Conservation (phyloP, 495 filamentous ascomycete genomes). For the Daldinia grandis region DNA sequence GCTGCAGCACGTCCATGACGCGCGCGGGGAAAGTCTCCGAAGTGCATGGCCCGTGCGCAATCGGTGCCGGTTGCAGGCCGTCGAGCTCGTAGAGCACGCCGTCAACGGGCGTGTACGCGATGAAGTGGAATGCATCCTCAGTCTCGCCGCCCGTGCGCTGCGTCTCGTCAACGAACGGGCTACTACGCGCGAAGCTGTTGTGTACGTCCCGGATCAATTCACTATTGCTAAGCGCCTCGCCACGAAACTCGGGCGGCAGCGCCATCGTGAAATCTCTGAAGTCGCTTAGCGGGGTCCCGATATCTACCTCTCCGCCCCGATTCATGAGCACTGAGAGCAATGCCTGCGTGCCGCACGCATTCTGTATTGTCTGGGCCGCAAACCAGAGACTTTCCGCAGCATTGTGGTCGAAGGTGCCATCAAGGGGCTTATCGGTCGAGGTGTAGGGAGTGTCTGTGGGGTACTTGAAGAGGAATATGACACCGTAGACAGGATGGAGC, state of each 20-base stretch:
- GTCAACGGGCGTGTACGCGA: slow-evolving; percentile 87
- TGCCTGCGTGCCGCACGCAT: slow-evolving; percentile 97
- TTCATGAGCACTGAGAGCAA: slow-evolving; percentile 93
- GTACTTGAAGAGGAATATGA: slow-evolving; percentile 99
- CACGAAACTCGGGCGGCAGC: slow-evolving; percentile 80
- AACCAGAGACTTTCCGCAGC: slow-evolving; percentile 87
- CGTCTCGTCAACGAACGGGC: slow-evolving; percentile 91
- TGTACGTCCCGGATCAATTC: slow-evolving; percentile 91
- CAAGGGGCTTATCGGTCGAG: slow-evolving; percentile 67
- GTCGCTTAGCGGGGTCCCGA: slow-evolving; percentile 69
- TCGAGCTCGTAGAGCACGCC: slow-evolving; percentile 91
- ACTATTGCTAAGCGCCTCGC: slow-evolving; percentile 68
- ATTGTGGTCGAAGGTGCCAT: slow-evolving; percentile 80
- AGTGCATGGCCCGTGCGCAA: slow-evolving; percentile 80
- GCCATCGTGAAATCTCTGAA: slow-evolving; percentile 93
- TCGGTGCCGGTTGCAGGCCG: slow-evolving; percentile 90
- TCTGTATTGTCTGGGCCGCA: slow-evolving; percentile 97
- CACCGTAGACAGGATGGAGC: slow-evolving; percentile 88
- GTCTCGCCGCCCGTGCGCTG: slow-evolving; percentile 65
- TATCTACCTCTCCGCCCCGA: slow-evolving; percentile 65
- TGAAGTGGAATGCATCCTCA: slow-evolving; percentile 96
- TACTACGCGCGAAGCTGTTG: slow-evolving; percentile 89
- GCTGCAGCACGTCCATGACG: slow-evolving; percentile 86
- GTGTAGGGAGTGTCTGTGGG: slow-evolving; percentile 75
- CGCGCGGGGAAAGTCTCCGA: slow-evolving; percentile 76